Conservation (phyloP, 495 filamentous ascomycete genomes). For the Penicillium tannophilum region DNA sequence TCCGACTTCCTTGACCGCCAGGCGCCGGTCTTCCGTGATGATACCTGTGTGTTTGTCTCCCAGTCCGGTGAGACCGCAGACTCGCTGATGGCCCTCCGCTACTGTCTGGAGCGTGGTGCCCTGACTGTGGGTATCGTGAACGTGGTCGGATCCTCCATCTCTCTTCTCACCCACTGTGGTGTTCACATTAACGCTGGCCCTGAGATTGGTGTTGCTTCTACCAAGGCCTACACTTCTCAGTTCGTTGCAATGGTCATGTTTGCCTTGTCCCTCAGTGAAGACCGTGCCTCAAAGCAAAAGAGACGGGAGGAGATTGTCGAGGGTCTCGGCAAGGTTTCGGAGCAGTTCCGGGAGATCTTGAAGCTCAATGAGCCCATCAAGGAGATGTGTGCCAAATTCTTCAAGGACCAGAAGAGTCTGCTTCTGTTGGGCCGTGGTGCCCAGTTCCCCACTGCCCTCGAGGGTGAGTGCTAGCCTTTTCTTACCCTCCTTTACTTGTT, state of each 20-base stretch:
- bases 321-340: conserved; percentile 80
- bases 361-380: conserved; percentile 93
- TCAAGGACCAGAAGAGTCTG: conserved; percentile 96
- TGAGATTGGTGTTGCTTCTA: conserved; percentile 98
- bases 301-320: conserved; percentile 97
- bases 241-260: conserved; percentile 99
- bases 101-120: conserved; percentile 95
- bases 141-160: conserved; percentile 96
- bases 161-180: conserved; percentile 97
- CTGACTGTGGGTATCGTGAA: conserved; percentile 98
- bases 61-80: conserved; percentile 99
- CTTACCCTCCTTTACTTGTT: not conserved
- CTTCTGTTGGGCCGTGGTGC: conserved; percentile 91
- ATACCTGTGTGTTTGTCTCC: conserved; percentile 98
- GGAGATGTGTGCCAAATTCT: conserved; percentile 80
- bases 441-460: conserved; percentile 95
- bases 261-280: conserved; percentile 90
- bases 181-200: conserved; percentile 99
- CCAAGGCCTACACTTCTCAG: conserved; percentile 98
- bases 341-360: conserved; percentile 88
- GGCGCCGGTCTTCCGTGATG: conserved; percentile 98
- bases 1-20: conserved; percentile 98
- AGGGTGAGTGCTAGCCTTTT: conserved; percentile 59
- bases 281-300: conserved; percentile 91
- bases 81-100: conserved; percentile 92